Base-by-base conservation (phyloP, 371 early-diverging fungal genomes). In the Mucor circinelloides region DNA sequence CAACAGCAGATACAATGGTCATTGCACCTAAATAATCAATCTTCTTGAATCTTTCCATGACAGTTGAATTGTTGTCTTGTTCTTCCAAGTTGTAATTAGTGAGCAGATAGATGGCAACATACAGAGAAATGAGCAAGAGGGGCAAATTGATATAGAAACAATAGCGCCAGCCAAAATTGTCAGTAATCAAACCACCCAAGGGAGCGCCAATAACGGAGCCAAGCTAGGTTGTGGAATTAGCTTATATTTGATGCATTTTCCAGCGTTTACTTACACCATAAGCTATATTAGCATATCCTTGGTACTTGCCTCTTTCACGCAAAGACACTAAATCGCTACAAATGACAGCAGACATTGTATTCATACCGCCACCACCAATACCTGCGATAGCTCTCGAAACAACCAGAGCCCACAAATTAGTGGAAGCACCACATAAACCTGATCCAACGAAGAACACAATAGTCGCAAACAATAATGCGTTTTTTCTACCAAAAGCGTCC, bases 101-200 rank as follows among this genome's bases (percentile, higher is more conserved):
- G 48, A 83, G 55, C 12, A 79, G 13, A 27, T 57, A 70, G 1
- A 65, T 54, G n/a, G 72, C 72, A 28, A 92, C 72, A 64, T 86
- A 85, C 23, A 90, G 36, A 1, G 80, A 71, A 12, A 91, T 60
- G 32, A 87, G 75, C 52, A 91, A 72, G 40, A 92, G 59, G 6
- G 93, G 94, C n/a, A 93, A 60, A 72, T 94, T 93, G 67, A 93
- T 86, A 75, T 88, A 92, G 73, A 94, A 94, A 21, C 87, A 86
- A 21, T 83, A 88, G 0, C 90, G 83, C 84, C 92, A 91, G 54
- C 88, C 85, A 77, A 87, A 73, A 38, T n/a, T 64, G 15, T 79
- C 78, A 46, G 81, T 84, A 21, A 89, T 73, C 23, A 87, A 76
- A 9, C 89, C 87, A 62, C 88, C 81, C 9, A 81, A 61, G 2